Percentiles rank a stretch among this genome's conserved stretches.
These are phyloP conservation scores for Omphalea diandra DNA, from an alignment of 441 rosid genomes.

Conservation along the genomic window DNA sequence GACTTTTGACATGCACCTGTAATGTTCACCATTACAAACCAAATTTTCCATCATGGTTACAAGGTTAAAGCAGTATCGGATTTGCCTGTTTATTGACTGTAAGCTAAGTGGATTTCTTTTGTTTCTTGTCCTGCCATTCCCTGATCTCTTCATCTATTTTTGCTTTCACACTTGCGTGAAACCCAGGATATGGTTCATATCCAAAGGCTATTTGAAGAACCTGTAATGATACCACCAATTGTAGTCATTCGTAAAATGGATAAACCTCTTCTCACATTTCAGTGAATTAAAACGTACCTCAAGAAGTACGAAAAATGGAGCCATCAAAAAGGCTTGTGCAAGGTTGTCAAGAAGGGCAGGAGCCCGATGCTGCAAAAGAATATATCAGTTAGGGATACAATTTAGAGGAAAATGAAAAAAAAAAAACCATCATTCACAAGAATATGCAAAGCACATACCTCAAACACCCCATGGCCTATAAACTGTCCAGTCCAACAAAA, in stretches of 20 bases:
- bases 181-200: constrained; percentile 87
- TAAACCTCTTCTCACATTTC: background rate
- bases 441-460: constrained; percentile 44
- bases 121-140: constrained; percentile 52
- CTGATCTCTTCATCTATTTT: constrained; percentile 59
- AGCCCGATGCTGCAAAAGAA: constrained; percentile 61
- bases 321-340: constrained; percentile 69
- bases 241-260: constrained; percentile 5
- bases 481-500: constrained; percentile 79
- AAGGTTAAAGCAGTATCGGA: background rate
- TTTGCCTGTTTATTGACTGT: background rate
- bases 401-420: background rate
- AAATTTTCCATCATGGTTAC: background rate
- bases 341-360: constrained; percentile 89
- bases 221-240: constrained; percentile 33
- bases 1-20: background rate
- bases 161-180: constrained; percentile 57
- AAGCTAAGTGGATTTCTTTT: constrained; percentile 47
- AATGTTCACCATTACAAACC: background rate
- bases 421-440: background rate
- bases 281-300: constrained; percentile 51
- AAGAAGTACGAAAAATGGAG: constrained; percentile 83
- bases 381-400: background rate
- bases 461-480: constrained; percentile 82
- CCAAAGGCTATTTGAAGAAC: constrained; percentile 54